Base-by-base conservation (phyloP, 805 yeast species). In the Saccharomycopsis selenospora region DNA sequence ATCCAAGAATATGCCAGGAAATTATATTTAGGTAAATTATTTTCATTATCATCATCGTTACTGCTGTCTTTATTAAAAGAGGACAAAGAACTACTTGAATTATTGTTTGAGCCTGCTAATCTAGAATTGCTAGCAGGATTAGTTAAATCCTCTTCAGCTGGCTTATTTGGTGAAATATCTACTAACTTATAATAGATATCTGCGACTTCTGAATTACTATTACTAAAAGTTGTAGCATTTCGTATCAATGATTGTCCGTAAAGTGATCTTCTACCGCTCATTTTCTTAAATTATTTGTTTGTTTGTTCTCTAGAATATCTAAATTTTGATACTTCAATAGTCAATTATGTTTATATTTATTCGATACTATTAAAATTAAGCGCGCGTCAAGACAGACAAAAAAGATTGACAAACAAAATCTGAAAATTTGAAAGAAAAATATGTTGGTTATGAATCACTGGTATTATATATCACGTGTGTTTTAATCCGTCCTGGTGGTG, bases 1-100 rank as follows among this genome's bases (percentile, higher is more conserved):
- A 63, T 55, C 71, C 71, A 67, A 1, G 68, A 57, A 40, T 59
- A 60, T n/a, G 66, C 56, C 41, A 56, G 57, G 47, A 64, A 67
- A 6, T 63, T 62, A 43, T 63, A 64, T 3, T 61, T 56, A 3
- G 60, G 56, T 11, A 50, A 40, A 3, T 20, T 33, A 10, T 13
- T 17, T 3, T 25, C 45, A 2, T 24, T 36, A 1, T 18, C 38
- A 38, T 8, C 14, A 14, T 13, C 24, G 3, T 27, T 27, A 28
- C n/a, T 24, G 10, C 11, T 44, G 10, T 42, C 28, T 50, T 30
- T 46, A 23, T 25, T 20, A 45, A 30, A 3, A 25, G 47, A 43
- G 3, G 51, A 29, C 30, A 43, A 8, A 36, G 42, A 22, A 18
- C 50, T 27, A 45, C 43, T 14, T 43, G 51, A 10, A 57, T 53